Percentiles rank a stretch among this genome's conserved stretches.
Evolutionary conservation across 176 grass and related monocot species (phyloP).

Genomic region (Calamus simplicifolius): DNA sequence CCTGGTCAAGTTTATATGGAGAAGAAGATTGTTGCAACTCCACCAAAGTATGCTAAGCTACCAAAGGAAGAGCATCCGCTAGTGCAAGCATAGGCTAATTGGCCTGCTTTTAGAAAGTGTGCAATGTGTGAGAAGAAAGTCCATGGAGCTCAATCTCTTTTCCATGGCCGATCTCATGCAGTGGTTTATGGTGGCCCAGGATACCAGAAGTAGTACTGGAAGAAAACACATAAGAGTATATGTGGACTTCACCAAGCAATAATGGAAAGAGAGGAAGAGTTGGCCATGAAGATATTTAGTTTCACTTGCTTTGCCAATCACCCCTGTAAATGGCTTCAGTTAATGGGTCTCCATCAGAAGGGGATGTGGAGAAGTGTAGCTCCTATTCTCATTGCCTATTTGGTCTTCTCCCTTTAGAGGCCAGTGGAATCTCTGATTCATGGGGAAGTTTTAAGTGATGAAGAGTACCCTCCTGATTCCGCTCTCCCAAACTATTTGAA

Average conservation of each 20-base stretch:
- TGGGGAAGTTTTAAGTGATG: slow-evolving; percentile 24
- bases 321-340: slow-evolving; percentile 20
- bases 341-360: slow-evolving; percentile 28
- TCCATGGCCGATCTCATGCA: not conserved
- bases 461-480: slow-evolving; percentile 30
- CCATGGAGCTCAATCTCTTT: slow-evolving; percentile 5
- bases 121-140: not conserved
- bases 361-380: slow-evolving; percentile 27
- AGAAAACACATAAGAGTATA: slow-evolving; percentile 24
- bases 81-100: too few relatives aligned
- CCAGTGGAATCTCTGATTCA: slow-evolving; percentile 11
- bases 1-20: slow-evolving; percentile 22
- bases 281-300: slow-evolving; percentile 34
- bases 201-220: slow-evolving; percentile 14
- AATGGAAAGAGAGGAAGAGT: slow-evolving; percentile 37
- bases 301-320: slow-evolving; percentile 23
- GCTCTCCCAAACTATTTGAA: slow-evolving; percentile 13
- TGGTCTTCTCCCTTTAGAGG: slow-evolving; percentile 7
- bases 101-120: too few relatives aligned
- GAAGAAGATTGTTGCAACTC: not conserved
- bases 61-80: slow-evolving; percentile 19
- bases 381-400: not conserved
- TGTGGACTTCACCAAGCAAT: slow-evolving; percentile 29
- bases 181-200: too few relatives aligned
- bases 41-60: slow-evolving; percentile 10